A percentile compares a stretch with the other conserved stretches of the same genome.
Evolutionary conservation across 441 rosid species (phyloP).

Genomic region (Mallotus japonicus): DNA sequence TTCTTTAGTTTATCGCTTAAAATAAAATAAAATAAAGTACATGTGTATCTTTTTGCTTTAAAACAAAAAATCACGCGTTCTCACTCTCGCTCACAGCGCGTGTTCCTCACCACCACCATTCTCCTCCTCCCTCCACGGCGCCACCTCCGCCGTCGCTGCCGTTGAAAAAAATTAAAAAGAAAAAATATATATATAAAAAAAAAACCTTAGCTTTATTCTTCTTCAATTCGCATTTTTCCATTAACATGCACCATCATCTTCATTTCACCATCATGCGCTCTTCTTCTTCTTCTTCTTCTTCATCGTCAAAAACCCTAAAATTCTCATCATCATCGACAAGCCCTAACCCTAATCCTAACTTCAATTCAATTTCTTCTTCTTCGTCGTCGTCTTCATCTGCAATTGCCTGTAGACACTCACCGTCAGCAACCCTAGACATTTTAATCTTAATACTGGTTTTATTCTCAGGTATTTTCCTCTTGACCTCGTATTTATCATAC

Average conservation of each 20-base stretch:
- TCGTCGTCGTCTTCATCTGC: slow-evolving; percentile 8
- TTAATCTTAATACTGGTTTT: slow-evolving; percentile 71
- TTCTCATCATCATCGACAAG: slow-evolving; percentile 10
- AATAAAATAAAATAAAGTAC: not conserved
- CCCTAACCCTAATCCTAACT: slow-evolving; percentile 15
- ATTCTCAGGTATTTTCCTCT: slow-evolving; percentile 74
- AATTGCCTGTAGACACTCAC: slow-evolving; percentile 70
- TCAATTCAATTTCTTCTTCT: slow-evolving; percentile 4
- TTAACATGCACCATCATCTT: slow-evolving; percentile 47
- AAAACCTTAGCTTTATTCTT: not conserved
- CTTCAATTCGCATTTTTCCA: not conserved
- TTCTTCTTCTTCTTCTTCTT: slow-evolving; percentile 33
- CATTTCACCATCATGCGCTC: slow-evolving; percentile 53
- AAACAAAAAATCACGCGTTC: not conserved
- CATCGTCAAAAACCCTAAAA: slow-evolving; percentile 35
- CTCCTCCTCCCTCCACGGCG: not conserved
- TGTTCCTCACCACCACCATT: not conserved
- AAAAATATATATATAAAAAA: not conserved
- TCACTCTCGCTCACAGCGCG: slow-evolving; percentile 6
- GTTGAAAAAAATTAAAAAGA: not conserved
- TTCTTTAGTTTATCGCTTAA: not conserved
- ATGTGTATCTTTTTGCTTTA: too few relatives aligned
- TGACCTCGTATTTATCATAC: slow-evolving; percentile 82
- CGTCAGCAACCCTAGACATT: slow-evolving; percentile 84
- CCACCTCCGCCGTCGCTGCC: not conserved